Evolutionary conservation across 2,329 filamentous ascomycete genomes (phyloP).

Genomic region (Anisogramma anomala): DNA sequence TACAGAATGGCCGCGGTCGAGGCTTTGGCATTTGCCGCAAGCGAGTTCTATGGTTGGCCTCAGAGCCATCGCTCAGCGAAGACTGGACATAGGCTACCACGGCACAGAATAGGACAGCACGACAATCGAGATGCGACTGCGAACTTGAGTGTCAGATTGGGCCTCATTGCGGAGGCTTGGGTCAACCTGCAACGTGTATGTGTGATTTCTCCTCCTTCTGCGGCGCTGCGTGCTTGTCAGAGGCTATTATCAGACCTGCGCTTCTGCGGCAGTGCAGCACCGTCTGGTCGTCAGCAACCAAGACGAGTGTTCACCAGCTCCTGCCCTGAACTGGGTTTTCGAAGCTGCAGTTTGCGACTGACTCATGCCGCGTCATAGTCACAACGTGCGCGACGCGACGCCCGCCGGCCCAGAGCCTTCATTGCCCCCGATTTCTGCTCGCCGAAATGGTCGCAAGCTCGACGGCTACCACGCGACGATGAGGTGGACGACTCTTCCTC

Average conservation of each 20-base stretch:
- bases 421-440: constrained; percentile 19
- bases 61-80: constrained; percentile 24
- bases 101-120: constrained; percentile 23
- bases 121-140: constrained; percentile 2
- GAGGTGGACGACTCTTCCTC: constrained; percentile 16
- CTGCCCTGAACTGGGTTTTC: background rate
- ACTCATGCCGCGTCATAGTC: constrained; percentile 1
- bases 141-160: constrained; percentile 24
- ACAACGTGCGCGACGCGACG: background rate
- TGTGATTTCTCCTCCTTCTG: constrained; percentile 20
- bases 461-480: constrained; percentile 15
- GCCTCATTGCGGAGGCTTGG: constrained; percentile 32
- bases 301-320: background rate
- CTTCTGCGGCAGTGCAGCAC: background rate
- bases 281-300: background rate
- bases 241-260: background rate
- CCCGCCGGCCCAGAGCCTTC: constrained; percentile 13
- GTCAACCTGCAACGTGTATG: constrained; percentile 20
- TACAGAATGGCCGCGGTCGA: constrained; percentile 44
- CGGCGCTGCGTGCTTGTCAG: background rate
- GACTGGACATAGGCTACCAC: constrained; percentile 21
- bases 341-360: background rate
- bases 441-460: constrained; percentile 20
- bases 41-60: constrained; percentile 26
- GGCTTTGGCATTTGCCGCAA: constrained; percentile 33